Evolutionary conservation across 2,329 filamentous ascomycete genomes (phyloP).

Genomic region (Ceratocystis albifundus): DNA sequence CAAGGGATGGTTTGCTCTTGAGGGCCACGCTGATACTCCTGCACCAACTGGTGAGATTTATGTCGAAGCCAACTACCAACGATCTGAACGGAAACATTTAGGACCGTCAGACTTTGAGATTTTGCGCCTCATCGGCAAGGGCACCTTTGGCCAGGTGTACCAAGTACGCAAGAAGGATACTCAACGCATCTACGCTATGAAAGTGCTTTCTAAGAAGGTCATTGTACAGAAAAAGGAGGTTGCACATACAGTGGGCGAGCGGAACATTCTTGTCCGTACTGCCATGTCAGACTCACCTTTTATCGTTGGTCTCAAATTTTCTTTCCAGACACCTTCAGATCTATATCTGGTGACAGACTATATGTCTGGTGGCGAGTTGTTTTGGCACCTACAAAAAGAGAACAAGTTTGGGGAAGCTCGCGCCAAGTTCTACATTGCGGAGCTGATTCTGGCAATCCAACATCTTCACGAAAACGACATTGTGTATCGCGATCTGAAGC

Average conservation of each 20-base stretch:
- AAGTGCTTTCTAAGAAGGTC: constrained; percentile 97
- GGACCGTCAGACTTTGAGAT: constrained; percentile 95
- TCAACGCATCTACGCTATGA: constrained; percentile 95
- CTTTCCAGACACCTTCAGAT: constrained; percentile 93
- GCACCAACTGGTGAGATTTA: constrained; percentile 78
- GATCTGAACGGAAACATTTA: constrained; percentile 78
- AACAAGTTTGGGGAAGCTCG: constrained; percentile 88
- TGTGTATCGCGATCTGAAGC: constrained; percentile 93
- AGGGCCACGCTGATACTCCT: constrained; percentile 59
- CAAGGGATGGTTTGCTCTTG: constrained; percentile 75
- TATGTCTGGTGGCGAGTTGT: constrained; percentile 96
- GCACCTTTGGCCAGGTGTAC: constrained; percentile 96
- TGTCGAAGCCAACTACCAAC: constrained; percentile 74
- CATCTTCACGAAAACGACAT: constrained; percentile 96
- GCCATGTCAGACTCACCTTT: constrained; percentile 94
- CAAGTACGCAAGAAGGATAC: constrained; percentile 97
- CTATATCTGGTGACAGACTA: constrained; percentile 98
- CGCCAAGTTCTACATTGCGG: constrained; percentile 97
- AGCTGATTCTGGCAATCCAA: constrained; percentile 87
- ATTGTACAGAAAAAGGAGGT: constrained; percentile 99
- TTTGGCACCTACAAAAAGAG: constrained; percentile 97
- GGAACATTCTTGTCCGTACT: constrained; percentile 92
- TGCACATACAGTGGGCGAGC: constrained; percentile 88
- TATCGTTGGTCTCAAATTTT: constrained; percentile 96
- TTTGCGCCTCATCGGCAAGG: constrained; percentile 90